Conservation (phyloP, 495 filamentous ascomycete genomes). For the Hypomontagnella submonticulosa region DNA sequence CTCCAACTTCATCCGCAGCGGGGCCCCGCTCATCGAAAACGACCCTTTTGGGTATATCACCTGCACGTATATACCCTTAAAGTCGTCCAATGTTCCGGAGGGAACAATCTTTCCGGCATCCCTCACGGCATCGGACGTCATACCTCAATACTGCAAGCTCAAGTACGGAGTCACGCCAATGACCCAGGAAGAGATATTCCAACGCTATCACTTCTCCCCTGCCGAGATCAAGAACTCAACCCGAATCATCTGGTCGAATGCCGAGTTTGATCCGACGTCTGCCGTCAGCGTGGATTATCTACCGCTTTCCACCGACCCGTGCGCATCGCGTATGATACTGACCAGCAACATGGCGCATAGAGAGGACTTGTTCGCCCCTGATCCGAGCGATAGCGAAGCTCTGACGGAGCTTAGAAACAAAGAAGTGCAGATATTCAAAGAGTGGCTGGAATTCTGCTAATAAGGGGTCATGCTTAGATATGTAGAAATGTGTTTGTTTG, state of each 20-base stretch:
- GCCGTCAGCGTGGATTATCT: conserved; percentile 23
- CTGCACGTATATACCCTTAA: conserved; percentile 13
- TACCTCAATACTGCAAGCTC: conserved; percentile 6
- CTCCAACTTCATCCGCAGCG: neutral
- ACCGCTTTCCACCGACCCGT: conserved; percentile 1
- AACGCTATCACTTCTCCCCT: conserved; percentile 20
- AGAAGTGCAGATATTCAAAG: conserved; percentile 25
- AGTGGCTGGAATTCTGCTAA: conserved; percentile 14
- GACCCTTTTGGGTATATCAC: conserved; percentile 13
- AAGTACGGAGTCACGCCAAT: conserved; percentile 11
- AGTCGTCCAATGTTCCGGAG: conserved; percentile 12
- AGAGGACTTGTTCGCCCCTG: conserved; percentile 19
- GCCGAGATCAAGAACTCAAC: conserved; percentile 17
- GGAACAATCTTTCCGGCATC: conserved; percentile 11
- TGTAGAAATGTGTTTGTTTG: too few relatives aligned
- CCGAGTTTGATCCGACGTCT: conserved; percentile 16
- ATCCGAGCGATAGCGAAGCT: conserved; percentile 7
- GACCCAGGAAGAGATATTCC: conserved; percentile 17
- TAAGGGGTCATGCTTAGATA: neutral
- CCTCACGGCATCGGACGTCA: conserved; percentile 1
- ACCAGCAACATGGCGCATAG: conserved; percentile 27
- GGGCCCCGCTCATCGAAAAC: conserved; percentile 8
- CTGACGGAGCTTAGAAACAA: conserved; percentile 16
- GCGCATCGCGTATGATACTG: conserved; percentile 25
- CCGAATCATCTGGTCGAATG: conserved; percentile 26